Base-by-base conservation (phyloP, 2,329 filamentous ascomycete species). In the Aspergillus felis region DNA sequence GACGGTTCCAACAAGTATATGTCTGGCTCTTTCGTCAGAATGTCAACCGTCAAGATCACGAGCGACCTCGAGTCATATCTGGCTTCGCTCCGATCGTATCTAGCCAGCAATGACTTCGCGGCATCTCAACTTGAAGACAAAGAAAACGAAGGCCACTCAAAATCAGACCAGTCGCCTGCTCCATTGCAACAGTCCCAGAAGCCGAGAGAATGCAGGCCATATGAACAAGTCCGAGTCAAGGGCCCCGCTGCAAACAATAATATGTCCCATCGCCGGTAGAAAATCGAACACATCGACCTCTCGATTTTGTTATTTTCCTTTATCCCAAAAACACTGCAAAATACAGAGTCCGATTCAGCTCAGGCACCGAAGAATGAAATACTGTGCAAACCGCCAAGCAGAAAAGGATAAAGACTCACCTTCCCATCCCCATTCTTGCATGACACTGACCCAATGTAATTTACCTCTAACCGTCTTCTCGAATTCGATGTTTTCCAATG, bases 381-480 rank as follows among this genome's bases (percentile, higher is more conserved):
- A 49, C 25, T 5, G 51, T 46, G 22, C 22, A 22, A 14, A 14
- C 44, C 4, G 41, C 22, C 44, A 47, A 24, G 12, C n/a, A 25
- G 20, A 17, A 35, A 14, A 38, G 17, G 32, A 38, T 38, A 50
- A 51, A 49, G 64, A 76, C 81, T 75, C 76, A 88, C 86, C 82
- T 80, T 89, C 86, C 86, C 87, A 90, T n/a, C 79, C 76, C 84
- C 85, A 88, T 63, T 89, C 86, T 60, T 82, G 82, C 87, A 89
- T 89, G 46, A 90, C 85, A 41, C 86, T 84, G 8, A 88, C 77
- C 87, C 87, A 90, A 71, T 90, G 87, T 66, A 87, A 72, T 49
- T 78, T 78, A 3, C 87, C 87, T 61, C 84, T 80, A n/a, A 89
- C 84, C 3, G 85, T 88, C 66, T 84, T 81, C 52, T 87, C 83